These are phyloP conservation scores for Suhomyces kilbournensis DNA, from an alignment of 805 yeast species.

Conservation along the genomic window DNA sequence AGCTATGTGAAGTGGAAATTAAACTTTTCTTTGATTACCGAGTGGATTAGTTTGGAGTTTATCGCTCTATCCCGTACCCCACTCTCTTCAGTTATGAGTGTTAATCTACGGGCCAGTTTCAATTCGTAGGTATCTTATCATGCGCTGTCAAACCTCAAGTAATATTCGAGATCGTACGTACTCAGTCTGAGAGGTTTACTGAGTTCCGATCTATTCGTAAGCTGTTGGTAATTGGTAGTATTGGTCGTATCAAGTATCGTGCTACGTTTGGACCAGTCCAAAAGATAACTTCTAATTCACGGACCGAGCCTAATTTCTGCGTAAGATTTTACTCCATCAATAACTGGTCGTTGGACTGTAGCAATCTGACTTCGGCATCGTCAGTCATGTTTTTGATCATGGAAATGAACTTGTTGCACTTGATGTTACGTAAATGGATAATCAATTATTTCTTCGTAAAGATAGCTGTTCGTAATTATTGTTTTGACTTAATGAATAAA, in stretches of 20 bases:
- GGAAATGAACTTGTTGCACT: slow-evolving; percentile 10
- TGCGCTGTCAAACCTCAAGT: slow-evolving; percentile 1
- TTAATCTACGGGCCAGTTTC: background rate
- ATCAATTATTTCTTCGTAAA: too few species aligned
- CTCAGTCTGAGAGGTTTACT: slow-evolving; percentile 6
- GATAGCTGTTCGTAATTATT: too few species aligned
- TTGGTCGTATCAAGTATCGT: slow-evolving; percentile 2
- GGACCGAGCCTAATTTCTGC: slow-evolving; percentile 6
- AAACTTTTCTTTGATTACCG: too few species aligned
- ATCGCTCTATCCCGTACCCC: too few species aligned
- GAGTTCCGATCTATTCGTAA: slow-evolving; percentile 4
- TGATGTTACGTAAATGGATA: too few species aligned
- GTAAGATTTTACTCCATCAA: slow-evolving; percentile 9
- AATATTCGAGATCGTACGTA: slow-evolving; percentile 8
- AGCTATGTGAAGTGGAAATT: too few species aligned
- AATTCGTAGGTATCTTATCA: background rate
- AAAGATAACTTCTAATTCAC: slow-evolving; percentile 6
- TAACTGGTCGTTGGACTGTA: slow-evolving; percentile 6
- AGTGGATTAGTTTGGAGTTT: too few species aligned
- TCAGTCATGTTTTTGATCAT: slow-evolving; percentile 6
- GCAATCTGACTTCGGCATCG: slow-evolving; percentile 4
- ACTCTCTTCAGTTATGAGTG: too few species aligned
- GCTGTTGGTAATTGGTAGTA: slow-evolving; percentile 4
- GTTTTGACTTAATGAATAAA: too few species aligned
- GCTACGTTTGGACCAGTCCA: slow-evolving; percentile 1